A percentile compares a stretch with the other conserved stretches of the same genome.
These are phyloP conservation scores for Fusarium sublunatum DNA, from an alignment of 2,329 filamentous ascomycete genomes.

Conservation along the genomic window DNA sequence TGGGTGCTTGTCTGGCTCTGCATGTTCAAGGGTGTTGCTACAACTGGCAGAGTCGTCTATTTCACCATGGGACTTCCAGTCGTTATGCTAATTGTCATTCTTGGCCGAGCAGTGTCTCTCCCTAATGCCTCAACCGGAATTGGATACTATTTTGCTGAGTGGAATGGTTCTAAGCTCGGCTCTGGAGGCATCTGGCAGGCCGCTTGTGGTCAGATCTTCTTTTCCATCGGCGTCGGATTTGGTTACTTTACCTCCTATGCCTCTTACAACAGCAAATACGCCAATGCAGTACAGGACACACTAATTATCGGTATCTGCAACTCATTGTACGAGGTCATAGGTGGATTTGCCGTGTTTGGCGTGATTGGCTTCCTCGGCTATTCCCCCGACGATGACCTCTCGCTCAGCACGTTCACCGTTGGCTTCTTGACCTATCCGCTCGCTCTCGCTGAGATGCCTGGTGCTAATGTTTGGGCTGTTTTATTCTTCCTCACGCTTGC, in stretches of 20 bases:
- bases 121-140: conserved; percentile 63
- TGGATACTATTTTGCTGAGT: conserved; percentile 52
- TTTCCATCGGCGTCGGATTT: conserved; percentile 61
- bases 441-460: conserved; percentile 65
- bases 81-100: conserved; percentile 62
- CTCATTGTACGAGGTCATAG: conserved; percentile 62
- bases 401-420: conserved; percentile 60
- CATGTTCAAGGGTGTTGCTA: conserved; percentile 65
- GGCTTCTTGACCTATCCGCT: conserved; percentile 66
- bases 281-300: conserved; percentile 64
- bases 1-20: conserved; percentile 68
- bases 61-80: conserved; percentile 68
- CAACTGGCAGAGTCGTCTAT: conserved; percentile 66
- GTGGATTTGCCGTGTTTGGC: conserved; percentile 58
- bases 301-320: conserved; percentile 65
- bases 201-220: conserved; percentile 60
- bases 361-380: conserved; percentile 59
- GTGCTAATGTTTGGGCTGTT: conserved; percentile 64
- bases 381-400: conserved; percentile 46
- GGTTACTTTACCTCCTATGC: conserved; percentile 67
- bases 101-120: conserved; percentile 62
- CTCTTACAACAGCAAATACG: conserved; percentile 64
- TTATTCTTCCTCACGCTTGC: conserved; percentile 65
- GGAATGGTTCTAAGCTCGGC: conserved; percentile 59
- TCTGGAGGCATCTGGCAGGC: conserved; percentile 61